These are phyloP conservation scores for Diplosphaera chodatii DNA, from an alignment of 139 green algal species.

Conservation along the genomic window DNA sequence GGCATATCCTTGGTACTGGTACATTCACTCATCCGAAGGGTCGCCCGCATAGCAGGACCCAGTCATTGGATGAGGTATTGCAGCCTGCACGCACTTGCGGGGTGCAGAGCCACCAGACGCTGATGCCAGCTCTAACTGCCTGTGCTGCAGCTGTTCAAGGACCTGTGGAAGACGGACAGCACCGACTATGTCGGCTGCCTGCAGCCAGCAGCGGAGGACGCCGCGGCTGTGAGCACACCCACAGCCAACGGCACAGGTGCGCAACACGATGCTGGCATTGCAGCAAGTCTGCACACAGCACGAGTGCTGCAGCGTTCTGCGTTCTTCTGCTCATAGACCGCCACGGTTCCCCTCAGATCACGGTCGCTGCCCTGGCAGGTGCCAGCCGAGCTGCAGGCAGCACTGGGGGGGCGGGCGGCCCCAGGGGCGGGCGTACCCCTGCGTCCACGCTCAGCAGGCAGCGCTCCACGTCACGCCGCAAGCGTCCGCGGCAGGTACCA, in stretches of 20 bases:
- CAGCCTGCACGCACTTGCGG: too few species aligned
- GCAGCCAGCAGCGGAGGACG: neutral
- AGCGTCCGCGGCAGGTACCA: neutral
- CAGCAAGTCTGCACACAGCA: too few species aligned
- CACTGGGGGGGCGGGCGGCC: neutral
- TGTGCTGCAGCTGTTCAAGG: conserved; percentile 33
- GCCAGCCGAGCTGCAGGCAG: neutral
- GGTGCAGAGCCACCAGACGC: too few species aligned
- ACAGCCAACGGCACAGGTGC: neutral
- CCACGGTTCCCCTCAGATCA: too few species aligned
- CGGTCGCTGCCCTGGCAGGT: too few species aligned
- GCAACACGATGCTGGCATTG: neutral
- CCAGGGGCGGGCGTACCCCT: neutral
- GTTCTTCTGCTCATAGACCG: too few species aligned
- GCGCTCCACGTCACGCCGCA: neutral
- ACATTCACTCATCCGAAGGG: too few species aligned
- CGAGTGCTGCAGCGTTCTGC: too few species aligned
- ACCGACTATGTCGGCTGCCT: conserved; percentile 30
- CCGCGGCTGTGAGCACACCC: neutral
- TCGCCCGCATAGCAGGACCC: too few species aligned
- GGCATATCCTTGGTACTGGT: too few species aligned
- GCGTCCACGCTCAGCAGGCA: neutral
- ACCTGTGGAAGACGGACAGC: conserved; percentile 42
- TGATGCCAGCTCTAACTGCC: too few species aligned
- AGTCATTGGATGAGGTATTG: too few species aligned